Base-by-base conservation (phyloP, 2,329 filamentous ascomycete species). In the Fusarium longipes region DNA sequence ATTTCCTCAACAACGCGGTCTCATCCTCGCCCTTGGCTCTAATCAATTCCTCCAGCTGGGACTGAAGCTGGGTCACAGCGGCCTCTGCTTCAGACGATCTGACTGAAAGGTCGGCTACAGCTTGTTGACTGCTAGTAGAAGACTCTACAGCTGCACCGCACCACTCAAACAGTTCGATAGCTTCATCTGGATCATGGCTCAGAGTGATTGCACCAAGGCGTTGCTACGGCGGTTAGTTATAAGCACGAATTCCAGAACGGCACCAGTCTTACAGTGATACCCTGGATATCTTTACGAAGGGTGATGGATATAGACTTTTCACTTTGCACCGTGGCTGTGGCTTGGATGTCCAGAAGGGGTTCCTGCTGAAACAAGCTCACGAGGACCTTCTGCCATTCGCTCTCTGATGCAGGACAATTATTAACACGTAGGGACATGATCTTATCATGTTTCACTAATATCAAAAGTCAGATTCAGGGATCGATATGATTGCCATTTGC, bases 141-240 rank as follows among this genome's bases (percentile, higher is more conserved):
- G 82, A 80, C 56, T 84, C 78, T 11, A 86, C 82, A 7, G 88
- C 86, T 20, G 82, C 80, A 39, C 84, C 85, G 60, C 89, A 91
- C 91, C 91, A 94, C 56, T 91, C 87, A 63, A 91, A 90, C 6
- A 89, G 80, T 54, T 88, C 84, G 63, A 92, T 84, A 63, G 85
- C 85, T 61, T 88, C 85, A 40, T 86, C 83, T 32, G 83, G 82
- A 57, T 86, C 82, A 67, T 84, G 80, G 35, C 80, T 77, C 5
- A 93, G 79, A 6, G 82, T 80, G 61, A 94, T 83, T 22, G 84
- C 79, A 32, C 91, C 92, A n/a, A 93, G 83, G 27, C 83, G 87
- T 89, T 91, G 88, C 88, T 91, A 66, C 52, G 45, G 32, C 24
- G 38, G 58, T 79, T 64, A 75, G 68, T 58, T 58, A 45, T 18